Base-by-base conservation (phyloP, 768 basidiomycete genomes). In the Russula olivacea region DNA sequence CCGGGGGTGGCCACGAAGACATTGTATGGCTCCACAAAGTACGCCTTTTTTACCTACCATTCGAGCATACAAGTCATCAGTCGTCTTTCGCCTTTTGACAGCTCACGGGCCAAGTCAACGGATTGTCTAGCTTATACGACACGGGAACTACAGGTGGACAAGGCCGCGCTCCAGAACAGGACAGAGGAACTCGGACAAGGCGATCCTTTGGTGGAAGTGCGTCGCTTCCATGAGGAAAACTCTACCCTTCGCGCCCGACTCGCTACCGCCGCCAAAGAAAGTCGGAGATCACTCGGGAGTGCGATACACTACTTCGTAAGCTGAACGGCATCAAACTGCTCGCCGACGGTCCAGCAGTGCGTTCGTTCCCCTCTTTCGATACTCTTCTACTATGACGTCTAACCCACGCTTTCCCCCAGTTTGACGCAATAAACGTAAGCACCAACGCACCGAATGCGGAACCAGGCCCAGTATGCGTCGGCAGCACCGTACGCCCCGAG, bases 261-360 rank as follows among this genome's bases (percentile, higher is more conserved):
- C 28, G 28, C 28, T 4, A 28, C 28, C 28, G 28, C 28, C 28
- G 28, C 28, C 28, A 28, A 28, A 28, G 28, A 28, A 28, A 28
- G 28, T 28, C 28, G 28, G 28, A 63, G 28, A 8, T 58, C 7
- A 43, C 52, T 14, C n/a, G 50, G 30, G 61, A 68, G 56, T 61
- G 65, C 19, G 67, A 68, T n/a, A 50, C 50, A 10, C 45, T 60
- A 7, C 40, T 63, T 2, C 53, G 49, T 15, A 59, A 63, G 38
- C 34, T 68, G 45, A 32, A 63, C 47, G n/a, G 41, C 34, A 58
- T 68, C 43, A 63, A 45, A 36, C 50, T 40, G 19, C 55, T 67
- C 32, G 15, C 60, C 8, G 55, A 57, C 14, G 55, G 38, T 17
- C 40, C 55, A 36, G 15, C 38, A 8, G 61, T 65, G 19, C 36